Evolutionary conservation across 768 basidiomycete genomes (phyloP).

Genomic region (Artomyces pyxidatus): DNA sequence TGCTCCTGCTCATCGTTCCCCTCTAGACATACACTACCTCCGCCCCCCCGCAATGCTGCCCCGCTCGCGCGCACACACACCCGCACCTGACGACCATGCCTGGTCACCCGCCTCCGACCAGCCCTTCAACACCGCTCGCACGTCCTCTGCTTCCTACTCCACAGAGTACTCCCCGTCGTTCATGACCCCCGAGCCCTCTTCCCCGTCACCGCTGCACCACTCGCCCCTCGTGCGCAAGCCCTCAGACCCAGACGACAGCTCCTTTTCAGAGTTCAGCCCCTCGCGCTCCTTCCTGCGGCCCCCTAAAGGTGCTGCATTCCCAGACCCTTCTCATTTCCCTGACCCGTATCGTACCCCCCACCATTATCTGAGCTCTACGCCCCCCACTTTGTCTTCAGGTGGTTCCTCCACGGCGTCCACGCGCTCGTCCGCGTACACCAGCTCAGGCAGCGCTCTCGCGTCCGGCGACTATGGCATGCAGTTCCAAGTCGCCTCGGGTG

Average conservation of each 20-base stretch:
- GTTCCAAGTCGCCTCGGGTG: constrained; percentile 55
- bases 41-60: constrained; percentile 19
- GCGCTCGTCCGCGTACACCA: constrained; percentile 73
- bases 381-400: constrained; percentile 60
- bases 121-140: constrained; percentile 16
- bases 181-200: constrained; percentile 19
- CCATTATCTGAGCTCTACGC: constrained; percentile 33
- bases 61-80: constrained; percentile 34
- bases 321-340: constrained; percentile 62
- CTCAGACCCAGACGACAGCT: constrained; percentile 33
- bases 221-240: constrained; percentile 30
- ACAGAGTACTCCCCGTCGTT: constrained; percentile 21
- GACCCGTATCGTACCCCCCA: constrained; percentile 58
- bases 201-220: constrained; percentile 21
- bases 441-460: constrained; percentile 52
- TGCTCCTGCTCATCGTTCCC: background rate
- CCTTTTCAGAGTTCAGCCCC: constrained; percentile 26
- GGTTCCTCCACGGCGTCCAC: constrained; percentile 66
- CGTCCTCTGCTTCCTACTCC: constrained; percentile 22
- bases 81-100: constrained; percentile 20
- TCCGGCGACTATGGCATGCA: constrained; percentile 52
- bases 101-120: constrained; percentile 20
- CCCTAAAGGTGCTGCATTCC: constrained; percentile 38
- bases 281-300: constrained; percentile 31
- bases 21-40: constrained; percentile 13